Evolutionary conservation across 306 rosid genomes (phyloP), one percentile per base, ranked within the genome.

Genomic region (Lathyrus aphaca): DNA sequence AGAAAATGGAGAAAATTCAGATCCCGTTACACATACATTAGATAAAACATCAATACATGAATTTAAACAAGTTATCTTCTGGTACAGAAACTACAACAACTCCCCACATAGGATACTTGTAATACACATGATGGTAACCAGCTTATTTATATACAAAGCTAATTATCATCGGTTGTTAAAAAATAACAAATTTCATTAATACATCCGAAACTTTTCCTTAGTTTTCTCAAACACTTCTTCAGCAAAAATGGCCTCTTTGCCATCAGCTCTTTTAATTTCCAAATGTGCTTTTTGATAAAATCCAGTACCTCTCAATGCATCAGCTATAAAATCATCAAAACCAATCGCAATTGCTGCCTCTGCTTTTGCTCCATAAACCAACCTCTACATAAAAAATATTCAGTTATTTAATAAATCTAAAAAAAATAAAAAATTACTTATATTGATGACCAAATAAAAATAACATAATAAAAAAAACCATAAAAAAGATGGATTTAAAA

Each of bases 281-380:
- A 94, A 19, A 25, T 80, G 76, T 57, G 97, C 92, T 69, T 94
- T 94, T 86, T 94, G 98, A 43, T 90, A 94, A 69, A 71, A 77
- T 37, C 88, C 96, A 19, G 98, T 94, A 0, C 98, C 98, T 79
- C 98, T 62, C 15, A 94, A 56, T 40, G 97, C 98, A 69, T 94
- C 96, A 0, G 98, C 96, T 53, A 94, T 94, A 71, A 90, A 94
- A 76, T 90, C 98, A 71, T 94, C 98, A 16, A 94, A 94, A 23
- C 98, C 98, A 51, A 94, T 87, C 0, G 98, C 96, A 60, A 94
- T 90, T 25, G 98, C 97, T 27, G 98, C 98, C 81, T 94, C 98
- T 3, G 98, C 98, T 78, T 94, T 82, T 5, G 98, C 98, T 56
- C 98, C 98, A 55, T 94, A 94, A 19, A 94, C 96, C 94, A 94